phyloP scores from a whole-genome alignment of 2,329 filamentous ascomycete species.

The Chrysosporium queenslandicum region DNA sequence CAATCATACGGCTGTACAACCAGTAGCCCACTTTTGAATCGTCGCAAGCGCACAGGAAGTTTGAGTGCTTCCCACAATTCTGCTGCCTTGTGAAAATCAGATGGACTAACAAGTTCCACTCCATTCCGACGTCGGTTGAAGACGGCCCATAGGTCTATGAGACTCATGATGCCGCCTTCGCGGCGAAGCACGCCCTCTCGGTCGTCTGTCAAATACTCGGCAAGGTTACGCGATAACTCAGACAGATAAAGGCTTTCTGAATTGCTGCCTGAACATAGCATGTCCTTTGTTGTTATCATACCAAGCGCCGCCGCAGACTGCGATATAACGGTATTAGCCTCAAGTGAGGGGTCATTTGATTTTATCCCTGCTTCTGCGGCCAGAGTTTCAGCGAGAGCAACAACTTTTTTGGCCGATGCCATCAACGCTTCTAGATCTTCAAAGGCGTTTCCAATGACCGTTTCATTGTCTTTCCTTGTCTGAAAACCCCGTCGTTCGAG shows the following conservation, averaged over 20 bases:
- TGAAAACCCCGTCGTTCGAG: conserved; percentile 77
- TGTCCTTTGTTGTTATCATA: conserved; percentile 88
- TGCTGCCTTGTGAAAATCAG: conserved; percentile 84
- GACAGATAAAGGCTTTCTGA: conserved; percentile 81
- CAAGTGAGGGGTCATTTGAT: conserved; percentile 48
- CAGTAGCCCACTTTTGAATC: conserved; percentile 87
- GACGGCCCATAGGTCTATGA: conserved; percentile 86
- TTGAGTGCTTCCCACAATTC: conserved; percentile 78
- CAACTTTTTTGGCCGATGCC: conserved; percentile 93
- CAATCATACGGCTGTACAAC: conserved; percentile 83
- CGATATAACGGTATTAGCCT: conserved; percentile 64
- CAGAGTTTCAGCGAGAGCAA: conserved; percentile 83
- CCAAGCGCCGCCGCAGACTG: conserved; percentile 77
- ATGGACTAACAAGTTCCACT: conserved; percentile 84
- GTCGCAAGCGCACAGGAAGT: conserved; percentile 73
- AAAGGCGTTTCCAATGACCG: conserved; percentile 86
- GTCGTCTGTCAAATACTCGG: conserved; percentile 83
- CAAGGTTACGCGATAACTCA: conserved; percentile 71
- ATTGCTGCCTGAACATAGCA: conserved; percentile 64
- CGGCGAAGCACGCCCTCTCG: conserved; percentile 63
- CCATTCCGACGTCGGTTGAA: conserved; percentile 91
- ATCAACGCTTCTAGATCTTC: conserved; percentile 94
- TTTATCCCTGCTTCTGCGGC: conserved; percentile 55
- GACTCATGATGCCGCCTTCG: conserved; percentile 76
- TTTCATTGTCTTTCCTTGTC: conserved; percentile 81